Evolutionary conservation across 1,284 basidiomycete genomes (phyloP), one percentile per base, ranked within the genome.

Genomic region (Sphaerobolus stellatus): DNA sequence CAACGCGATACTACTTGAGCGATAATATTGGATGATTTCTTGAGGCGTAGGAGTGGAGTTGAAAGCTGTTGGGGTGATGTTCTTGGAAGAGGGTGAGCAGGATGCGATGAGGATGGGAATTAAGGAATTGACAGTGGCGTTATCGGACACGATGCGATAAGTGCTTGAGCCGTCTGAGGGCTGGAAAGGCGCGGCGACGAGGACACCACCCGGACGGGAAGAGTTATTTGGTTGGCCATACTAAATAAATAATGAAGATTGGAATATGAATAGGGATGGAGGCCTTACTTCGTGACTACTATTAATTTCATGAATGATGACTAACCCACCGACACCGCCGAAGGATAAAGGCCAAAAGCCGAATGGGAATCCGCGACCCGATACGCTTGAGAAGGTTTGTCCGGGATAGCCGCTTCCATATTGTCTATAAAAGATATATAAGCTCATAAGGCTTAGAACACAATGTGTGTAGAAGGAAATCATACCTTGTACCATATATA

Each of bases 331-430:
- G n/a, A n/a, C n/a, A n/a, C 68, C 68, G 22, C 79, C 78, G 73
- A 78, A 84, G 3, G 75, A 73, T 7, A 85, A 57, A 3, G 82
- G 83, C 81, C 81, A 84, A 65, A 82, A 84, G 54, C 68, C 72
- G 63, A 80, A 84, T 1, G 82, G 81, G 61, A 83, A 83, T 3
- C 73, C 73, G 8, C 73, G 72, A 14, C 72, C 71, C 2, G 62
- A 62, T 9, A 81, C 79, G 14, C 80, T 77, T 34, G 76, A 70
- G 5, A 66, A 67, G 4, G 67, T 20, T 2, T 68, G 38, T 3
- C 75, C 74, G 48, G 82, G 81, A 67, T 84, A 84, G 1, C 83
- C 82, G 59, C 81, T 83, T 18, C 82, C 82, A 61, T 81, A 85
- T 24, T 66, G 66, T 31, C 81, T 83, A 47, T 5, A 49, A 29